Evolutionary conservation across 768 basidiomycete genomes (phyloP), one percentile per base, ranked within the genome.

Genomic region (Xerocomellus amylosporus): DNA sequence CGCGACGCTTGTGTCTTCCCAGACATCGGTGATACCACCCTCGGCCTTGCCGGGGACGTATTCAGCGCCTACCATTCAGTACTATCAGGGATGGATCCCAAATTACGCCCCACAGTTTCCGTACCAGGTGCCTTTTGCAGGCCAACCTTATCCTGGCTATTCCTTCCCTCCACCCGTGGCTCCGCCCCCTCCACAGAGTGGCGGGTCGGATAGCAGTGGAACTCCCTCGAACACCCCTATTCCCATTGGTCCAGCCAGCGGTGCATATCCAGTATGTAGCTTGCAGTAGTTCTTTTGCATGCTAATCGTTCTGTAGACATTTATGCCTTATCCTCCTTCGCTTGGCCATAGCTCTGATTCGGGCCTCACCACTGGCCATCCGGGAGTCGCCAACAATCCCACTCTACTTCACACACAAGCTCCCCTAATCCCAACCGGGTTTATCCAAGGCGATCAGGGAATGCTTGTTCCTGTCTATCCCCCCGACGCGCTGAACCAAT

Each of bases 391-490:
- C 13, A 52, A 46, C 19, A 62, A 64, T 26, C 43, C 55, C 19
- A 30, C 56, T 5, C 34, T 64, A 45, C 33, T 61, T 48, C 63
- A 66, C 40, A 19, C 58, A 31, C 81, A 83, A 60, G 77, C 85
- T 5, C 86, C 87, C 17, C 71, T 87, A 12, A 73, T 79, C 41
- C 83, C 87, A 2, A 80, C 83, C 0, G 85, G 86, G 2, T 90
- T 88, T 62, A 80, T 87, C 49, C 86, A 88, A 56, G 83, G 84
- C 51, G 85, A 87, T 51, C 84, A 86, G 47, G 86, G 88, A 5
- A 81, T 81, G n/a, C 74, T 89, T 28, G 80, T 88, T 39, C 79
- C 88, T 22, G 78, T 88, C 31, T 89, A 90, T 64, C 80, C 79
- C 24, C 83, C 83, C 4, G 87, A 89, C 43, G 86, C 83, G 2